Percentiles rank a stretch among this genome's conserved stretches.
These are phyloP conservation scores for Ogataea methylovora DNA, from an alignment of 805 yeast species.

Conservation along the genomic window DNA sequence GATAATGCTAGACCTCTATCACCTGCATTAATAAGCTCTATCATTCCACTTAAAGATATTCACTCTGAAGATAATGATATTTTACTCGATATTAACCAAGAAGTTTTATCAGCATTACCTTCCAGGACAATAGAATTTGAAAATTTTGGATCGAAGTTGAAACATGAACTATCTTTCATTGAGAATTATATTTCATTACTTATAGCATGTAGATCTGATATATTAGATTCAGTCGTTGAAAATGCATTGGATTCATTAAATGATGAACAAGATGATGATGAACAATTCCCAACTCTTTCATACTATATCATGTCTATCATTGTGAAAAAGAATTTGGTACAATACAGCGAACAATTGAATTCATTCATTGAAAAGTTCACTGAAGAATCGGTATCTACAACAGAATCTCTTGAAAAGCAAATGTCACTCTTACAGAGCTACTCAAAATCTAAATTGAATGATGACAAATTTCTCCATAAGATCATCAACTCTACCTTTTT, in stretches of 20 bases:
- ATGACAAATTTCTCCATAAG: conserved; percentile 16
- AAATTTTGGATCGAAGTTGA: conserved; percentile 6
- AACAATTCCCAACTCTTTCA: conserved; percentile 15
- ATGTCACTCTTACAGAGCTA: conserved; percentile 26
- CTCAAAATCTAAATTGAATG: conserved; percentile 7
- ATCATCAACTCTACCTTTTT: conserved; percentile 26
- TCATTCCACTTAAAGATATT: conserved; percentile 8
- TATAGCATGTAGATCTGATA: conserved; percentile 9
- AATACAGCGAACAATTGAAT: conserved; percentile 20
- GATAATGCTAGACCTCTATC: conserved; percentile 13
- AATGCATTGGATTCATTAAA: conserved; percentile 20
- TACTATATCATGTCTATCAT: conserved; percentile 21
- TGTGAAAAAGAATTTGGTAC: conserved; percentile 14
- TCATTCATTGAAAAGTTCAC: conserved; percentile 29
- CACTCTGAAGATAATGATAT: conserved; percentile 12
- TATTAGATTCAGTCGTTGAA: conserved; percentile 13
- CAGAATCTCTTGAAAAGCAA: too few relatives aligned
- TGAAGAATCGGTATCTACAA: too few relatives aligned
- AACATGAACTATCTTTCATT: conserved; percentile 11
- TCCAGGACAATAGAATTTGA: conserved; percentile 9
- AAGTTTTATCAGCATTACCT: conserved; percentile 17
- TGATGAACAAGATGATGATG: conserved; percentile 12
- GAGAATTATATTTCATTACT: conserved; percentile 16
- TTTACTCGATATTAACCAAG: conserved; percentile 14
- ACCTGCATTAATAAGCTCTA: conserved; percentile 2